These are phyloP conservation scores for Avena sativa DNA, from an alignment of 176 grass and related monocot species.

Conservation along the genomic window DNA sequence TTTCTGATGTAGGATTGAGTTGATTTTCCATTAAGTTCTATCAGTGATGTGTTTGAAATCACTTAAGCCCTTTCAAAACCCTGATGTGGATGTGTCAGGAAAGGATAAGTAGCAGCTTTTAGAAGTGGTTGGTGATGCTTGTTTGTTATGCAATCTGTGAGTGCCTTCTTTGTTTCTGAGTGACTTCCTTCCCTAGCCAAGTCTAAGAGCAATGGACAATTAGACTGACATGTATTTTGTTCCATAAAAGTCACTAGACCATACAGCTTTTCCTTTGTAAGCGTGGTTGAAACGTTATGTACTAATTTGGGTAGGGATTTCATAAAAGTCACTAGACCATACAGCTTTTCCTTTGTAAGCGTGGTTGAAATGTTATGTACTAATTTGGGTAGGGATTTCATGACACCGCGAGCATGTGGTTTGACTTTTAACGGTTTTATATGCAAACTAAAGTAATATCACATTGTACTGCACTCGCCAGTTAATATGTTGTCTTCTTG, in stretches of 20 bases:
- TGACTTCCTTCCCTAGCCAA: not conserved
- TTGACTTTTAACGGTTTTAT: not conserved
- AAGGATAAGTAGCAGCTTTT: not conserved
- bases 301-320: no score
- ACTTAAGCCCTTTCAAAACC: constrained; percentile 16
- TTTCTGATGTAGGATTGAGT: not conserved
- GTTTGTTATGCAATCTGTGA: no score
- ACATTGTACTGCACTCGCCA: not conserved
- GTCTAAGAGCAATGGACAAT: not conserved
- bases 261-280: no score
- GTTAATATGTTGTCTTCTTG: not conserved
- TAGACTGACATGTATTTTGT: not conserved
- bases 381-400: not conserved
- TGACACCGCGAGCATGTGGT: not conserved
- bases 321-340: not conserved
- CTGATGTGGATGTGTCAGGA: not conserved
- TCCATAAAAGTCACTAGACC: not conserved
- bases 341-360: no score
- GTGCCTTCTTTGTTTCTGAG: not conserved
- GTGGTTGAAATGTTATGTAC: no score
- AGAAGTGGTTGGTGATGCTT: not conserved
- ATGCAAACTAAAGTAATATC: not conserved
- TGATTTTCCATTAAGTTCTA: not conserved
- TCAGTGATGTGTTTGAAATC: not conserved
- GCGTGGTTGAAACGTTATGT: no score